Conservation (phyloP, 2,329 filamentous ascomycete genomes). For the Exophiala lecanii-corni region DNA sequence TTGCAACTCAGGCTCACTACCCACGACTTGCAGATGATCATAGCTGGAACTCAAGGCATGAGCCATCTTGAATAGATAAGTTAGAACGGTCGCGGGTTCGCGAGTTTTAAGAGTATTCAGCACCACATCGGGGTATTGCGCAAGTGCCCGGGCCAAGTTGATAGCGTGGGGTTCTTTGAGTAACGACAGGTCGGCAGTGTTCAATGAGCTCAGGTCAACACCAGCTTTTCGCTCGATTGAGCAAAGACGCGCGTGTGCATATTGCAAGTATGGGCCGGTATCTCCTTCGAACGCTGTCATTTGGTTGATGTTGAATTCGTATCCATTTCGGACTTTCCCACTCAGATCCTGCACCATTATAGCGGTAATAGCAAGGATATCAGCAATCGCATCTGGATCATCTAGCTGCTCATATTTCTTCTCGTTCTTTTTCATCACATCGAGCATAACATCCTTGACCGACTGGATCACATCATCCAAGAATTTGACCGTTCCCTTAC, state of each 20-base stretch:
- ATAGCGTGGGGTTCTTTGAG: conserved; percentile 59
- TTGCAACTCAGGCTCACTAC: conserved; percentile 54
- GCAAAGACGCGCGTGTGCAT: conserved; percentile 58
- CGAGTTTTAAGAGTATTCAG: conserved; percentile 60
- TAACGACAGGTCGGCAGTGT: conserved; percentile 54
- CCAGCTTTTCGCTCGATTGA: conserved; percentile 56
- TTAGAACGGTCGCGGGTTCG: conserved; percentile 63
- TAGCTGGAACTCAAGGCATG: conserved; percentile 59
- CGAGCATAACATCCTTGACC: conserved; percentile 93
- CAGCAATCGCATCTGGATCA: conserved; percentile 74
- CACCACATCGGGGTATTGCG: conserved; percentile 62
- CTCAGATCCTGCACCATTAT: conserved; percentile 99
- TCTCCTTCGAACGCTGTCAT: conserved; percentile 65
- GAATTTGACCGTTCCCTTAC: conserved; percentile 70
- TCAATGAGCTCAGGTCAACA: conserved; percentile 44
- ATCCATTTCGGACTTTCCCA: conserved; percentile 71
- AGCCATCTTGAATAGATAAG: conserved; percentile 64
- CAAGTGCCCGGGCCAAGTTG: conserved; percentile 57
- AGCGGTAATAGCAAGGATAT: conserved; percentile 84
- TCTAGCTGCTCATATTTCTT: conserved; percentile 87
- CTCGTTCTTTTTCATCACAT: conserved; percentile 88
- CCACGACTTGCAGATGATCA: conserved; percentile 59
- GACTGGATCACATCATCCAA: conserved; percentile 68
- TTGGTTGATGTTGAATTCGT: conserved; percentile 60
- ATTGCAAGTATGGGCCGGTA: conserved; percentile 62